Evolutionary conservation across 2,329 filamentous ascomycete genomes (phyloP).

Genomic region (Bimuria novae-zelandiae): DNA sequence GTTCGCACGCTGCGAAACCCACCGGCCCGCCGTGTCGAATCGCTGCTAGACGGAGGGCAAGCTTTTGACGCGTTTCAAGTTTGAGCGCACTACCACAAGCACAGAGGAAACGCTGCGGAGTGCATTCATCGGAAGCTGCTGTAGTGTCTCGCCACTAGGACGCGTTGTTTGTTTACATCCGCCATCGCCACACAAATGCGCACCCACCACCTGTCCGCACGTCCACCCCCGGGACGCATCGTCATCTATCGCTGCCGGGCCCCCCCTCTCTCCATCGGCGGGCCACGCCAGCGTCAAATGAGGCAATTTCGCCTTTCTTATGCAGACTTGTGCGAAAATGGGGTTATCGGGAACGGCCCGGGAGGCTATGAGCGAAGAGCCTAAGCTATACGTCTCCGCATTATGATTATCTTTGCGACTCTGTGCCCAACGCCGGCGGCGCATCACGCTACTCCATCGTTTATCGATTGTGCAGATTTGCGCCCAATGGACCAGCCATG

Average conservation of each 20-base stretch:
- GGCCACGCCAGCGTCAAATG: slow-evolving; percentile 11
- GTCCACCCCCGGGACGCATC: slow-evolving; percentile 6
- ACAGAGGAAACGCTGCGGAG: slow-evolving; percentile 2
- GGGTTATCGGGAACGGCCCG: slow-evolving; percentile 25
- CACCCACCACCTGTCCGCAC: background rate
- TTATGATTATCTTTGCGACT: slow-evolving; percentile 32
- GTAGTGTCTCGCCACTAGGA: slow-evolving; percentile 5
- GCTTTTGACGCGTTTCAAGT: background rate
- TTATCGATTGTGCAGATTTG: slow-evolving; percentile 13
- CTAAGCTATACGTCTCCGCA: slow-evolving; percentile 35
- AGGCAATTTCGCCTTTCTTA: slow-evolving; percentile 25
- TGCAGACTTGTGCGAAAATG: slow-evolving; percentile 18
- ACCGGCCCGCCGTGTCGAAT: slow-evolving; percentile 23
- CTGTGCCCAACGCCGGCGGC: slow-evolving; percentile 22
- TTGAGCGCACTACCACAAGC: slow-evolving; percentile 22
- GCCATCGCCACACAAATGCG: background rate
- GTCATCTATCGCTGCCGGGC: slow-evolving; percentile 5
- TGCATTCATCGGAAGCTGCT: background rate
- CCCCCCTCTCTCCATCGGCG: slow-evolving; percentile 5
- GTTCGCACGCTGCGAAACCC: background rate
- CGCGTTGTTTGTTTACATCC: slow-evolving; percentile 15
- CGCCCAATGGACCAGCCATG: background rate
- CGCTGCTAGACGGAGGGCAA: slow-evolving; percentile 11
- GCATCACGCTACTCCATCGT: slow-evolving; percentile 4
- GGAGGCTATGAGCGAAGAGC: background rate